These are phyloP conservation scores for Thalassiosira mediterranea DNA, from an alignment of 352 stramenopile genomes.

Conservation along the genomic window DNA sequence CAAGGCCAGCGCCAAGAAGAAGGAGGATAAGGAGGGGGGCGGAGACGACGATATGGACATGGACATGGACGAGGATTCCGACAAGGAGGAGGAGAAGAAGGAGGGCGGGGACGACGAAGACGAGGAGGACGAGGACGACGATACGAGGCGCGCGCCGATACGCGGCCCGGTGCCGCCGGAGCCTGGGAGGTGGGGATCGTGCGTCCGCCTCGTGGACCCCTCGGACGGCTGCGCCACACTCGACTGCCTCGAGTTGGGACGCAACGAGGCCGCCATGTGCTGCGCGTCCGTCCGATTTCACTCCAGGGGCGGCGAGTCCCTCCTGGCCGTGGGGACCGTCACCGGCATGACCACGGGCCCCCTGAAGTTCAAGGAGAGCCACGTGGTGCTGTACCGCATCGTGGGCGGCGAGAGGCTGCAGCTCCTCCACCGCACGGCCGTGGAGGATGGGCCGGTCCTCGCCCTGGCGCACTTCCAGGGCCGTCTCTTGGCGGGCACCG, in stretches of 20 bases:
- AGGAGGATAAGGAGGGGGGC: conserved; percentile 53
- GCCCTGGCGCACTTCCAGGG: conserved; percentile 97
- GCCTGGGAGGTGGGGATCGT: conserved; percentile 94
- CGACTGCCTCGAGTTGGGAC: conserved; percentile 90
- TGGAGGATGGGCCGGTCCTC: conserved; percentile 94
- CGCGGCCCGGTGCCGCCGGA: conserved; percentile 81
- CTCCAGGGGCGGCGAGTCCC: conserved; percentile 93
- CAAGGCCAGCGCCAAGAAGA: conserved; percentile 52
- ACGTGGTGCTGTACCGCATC: conserved; percentile 91
- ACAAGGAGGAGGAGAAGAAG: conserved; percentile 79
- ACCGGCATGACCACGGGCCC: conserved; percentile 95
- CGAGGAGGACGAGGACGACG: conserved; percentile 80
- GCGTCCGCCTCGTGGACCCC: conserved; percentile 97
- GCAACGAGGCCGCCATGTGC: conserved; percentile 92
- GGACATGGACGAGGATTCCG: conserved; percentile 82
- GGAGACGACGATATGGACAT: conserved; percentile 70
- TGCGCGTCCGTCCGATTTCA: conserved; percentile 94
- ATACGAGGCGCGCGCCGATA: conserved; percentile 76
- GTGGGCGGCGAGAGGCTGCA: conserved; percentile 90
- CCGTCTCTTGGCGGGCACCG: conserved; percentile 95
- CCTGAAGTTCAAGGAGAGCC: conserved; percentile 57
- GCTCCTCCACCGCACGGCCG: conserved; percentile 95
- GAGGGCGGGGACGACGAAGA: conserved; percentile 76
- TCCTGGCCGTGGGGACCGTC: conserved; percentile 96
- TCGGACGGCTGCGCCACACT: conserved; percentile 83